Percentiles rank a stretch among this genome's conserved stretches.
Evolutionary conservation across 352 stramenopile genomes (phyloP).

Genomic region (Globisporangium camurandrum): DNA sequence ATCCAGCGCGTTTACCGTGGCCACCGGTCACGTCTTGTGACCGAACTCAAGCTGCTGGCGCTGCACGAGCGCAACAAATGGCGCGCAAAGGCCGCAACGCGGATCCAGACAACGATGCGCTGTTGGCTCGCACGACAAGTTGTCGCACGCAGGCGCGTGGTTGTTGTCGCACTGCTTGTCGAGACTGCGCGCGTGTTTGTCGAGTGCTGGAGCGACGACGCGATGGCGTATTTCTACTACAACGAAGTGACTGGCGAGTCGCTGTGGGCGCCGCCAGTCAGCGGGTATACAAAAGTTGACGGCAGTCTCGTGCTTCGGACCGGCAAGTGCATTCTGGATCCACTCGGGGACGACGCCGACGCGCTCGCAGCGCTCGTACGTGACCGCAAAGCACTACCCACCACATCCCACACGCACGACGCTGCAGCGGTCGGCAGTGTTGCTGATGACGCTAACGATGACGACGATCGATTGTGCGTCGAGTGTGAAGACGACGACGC

Average conservation of each 20-base stretch:
- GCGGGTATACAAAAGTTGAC: conserved; percentile 65
- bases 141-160: conserved; percentile 24
- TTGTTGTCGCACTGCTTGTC: conserved; percentile 32
- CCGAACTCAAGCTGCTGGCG: conserved; percentile 56
- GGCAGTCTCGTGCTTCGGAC: conserved; percentile 62
- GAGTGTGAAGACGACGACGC: conserved; percentile 78
- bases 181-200: conserved; percentile 40
- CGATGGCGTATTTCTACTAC: conserved; percentile 73
- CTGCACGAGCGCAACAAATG: conserved; percentile 51
- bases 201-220: conserved; percentile 77
- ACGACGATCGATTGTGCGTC: conserved; percentile 61
- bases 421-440: conserved; percentile 5
- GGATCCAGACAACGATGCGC: conserved; percentile 55
- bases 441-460: conserved; percentile 23
- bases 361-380: conserved; percentile 23
- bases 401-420: conserved; percentile 1
- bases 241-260: conserved; percentile 62
- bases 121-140: conserved; percentile 31
- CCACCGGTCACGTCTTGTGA: conserved; percentile 56
- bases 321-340: conserved; percentile 54
- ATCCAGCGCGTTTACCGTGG: conserved; percentile 74
- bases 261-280: conserved; percentile 56
- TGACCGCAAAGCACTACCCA: conserved; percentile 13
- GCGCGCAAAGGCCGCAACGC: conserved; percentile 43
- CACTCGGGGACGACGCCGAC: conserved; percentile 25